phyloP scores from a whole-genome alignment of 768 basidiomycete species.

The Harrya chromipes region DNA sequence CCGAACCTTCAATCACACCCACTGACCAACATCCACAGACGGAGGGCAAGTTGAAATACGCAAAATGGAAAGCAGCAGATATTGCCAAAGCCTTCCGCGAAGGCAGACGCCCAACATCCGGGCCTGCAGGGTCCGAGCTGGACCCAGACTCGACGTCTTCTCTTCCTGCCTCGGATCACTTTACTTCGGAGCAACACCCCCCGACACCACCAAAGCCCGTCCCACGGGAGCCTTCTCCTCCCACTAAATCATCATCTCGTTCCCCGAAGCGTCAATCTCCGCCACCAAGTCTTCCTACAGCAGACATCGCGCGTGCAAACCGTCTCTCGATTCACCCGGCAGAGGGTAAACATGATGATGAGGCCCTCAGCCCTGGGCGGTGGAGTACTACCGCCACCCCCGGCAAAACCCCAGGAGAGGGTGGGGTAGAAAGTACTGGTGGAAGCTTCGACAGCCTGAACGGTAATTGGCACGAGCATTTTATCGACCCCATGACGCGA shows the following conservation, averaged over 20 bases:
- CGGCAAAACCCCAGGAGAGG: conserved; percentile 37
- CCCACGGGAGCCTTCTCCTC: conserved; percentile 27
- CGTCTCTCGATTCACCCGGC: conserved; percentile 21
- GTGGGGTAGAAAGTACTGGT: conserved; percentile 4
- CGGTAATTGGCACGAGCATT: conserved; percentile 27
- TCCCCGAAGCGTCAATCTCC: conserved; percentile 33
- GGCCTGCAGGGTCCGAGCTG: conserved; percentile 55
- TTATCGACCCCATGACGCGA: conserved; percentile 29
- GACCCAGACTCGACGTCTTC: conserved; percentile 19
- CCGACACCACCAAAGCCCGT: conserved; percentile 18
- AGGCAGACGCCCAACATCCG: conserved; percentile 78
- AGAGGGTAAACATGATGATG: conserved; percentile 30
- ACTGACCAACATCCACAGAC: conserved; percentile 44
- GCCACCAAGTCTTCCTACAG: conserved; percentile 29
- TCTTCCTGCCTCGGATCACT: conserved; percentile 14
- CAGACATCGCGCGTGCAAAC: conserved; percentile 30
- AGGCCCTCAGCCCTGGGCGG: conserved; percentile 46
- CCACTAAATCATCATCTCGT: conserved; percentile 20
- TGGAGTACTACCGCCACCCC: conserved; percentile 83
- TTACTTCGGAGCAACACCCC: conserved; percentile 11
- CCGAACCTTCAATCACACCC: neutral
- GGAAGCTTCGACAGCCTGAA: conserved; percentile 21
- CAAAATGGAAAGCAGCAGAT: conserved; percentile 97
- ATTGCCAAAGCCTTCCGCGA: conserved; percentile 95
- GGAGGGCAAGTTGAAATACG: conserved; percentile 86